A percentile compares a stretch with the other conserved stretches of the same genome.
These are phyloP conservation scores for Cadophora malorum DNA, from an alignment of 2,329 filamentous ascomycete genomes.

Conservation along the genomic window DNA sequence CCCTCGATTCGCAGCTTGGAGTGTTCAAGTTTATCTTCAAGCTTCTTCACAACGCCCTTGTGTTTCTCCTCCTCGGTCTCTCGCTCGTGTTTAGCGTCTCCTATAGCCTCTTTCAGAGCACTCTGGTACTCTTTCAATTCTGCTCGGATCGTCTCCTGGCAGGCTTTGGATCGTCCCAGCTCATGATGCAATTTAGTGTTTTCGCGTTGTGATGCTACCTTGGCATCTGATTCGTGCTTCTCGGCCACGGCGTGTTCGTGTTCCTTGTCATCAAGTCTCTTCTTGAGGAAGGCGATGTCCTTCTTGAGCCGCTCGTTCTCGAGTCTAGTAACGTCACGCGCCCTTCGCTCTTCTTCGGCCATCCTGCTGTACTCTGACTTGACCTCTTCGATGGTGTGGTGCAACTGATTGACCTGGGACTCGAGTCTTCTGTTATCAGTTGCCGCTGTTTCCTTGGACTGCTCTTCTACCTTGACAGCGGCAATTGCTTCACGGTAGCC, in stretches of 20 bases:
- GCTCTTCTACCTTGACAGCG: neutral
- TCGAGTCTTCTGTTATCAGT: neutral
- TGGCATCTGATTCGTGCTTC: neutral
- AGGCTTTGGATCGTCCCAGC: neutral
- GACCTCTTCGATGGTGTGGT: neutral
- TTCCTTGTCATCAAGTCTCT: neutral
- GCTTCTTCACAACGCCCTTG: neutral
- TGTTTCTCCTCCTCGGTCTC: neutral
- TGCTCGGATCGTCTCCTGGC: neutral
- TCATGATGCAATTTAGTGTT: neutral
- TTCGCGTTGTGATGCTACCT: neutral
- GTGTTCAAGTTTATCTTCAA: neutral
- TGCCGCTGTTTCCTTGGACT: neutral
- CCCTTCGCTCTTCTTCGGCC: neutral
- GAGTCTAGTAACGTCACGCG: neutral
- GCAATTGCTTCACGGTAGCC: neutral
- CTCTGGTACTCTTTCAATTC: neutral
- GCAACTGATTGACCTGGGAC: neutral
- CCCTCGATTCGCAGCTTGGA: neutral
- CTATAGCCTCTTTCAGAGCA: neutral
- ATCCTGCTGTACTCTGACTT: neutral
- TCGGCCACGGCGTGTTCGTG: neutral
- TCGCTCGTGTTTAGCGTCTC: neutral
- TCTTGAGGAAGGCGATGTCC: neutral
- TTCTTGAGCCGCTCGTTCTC: constrained; percentile 4